phyloP scores from a whole-genome alignment of 208 protist species.

The Lotmaria passim region DNA sequence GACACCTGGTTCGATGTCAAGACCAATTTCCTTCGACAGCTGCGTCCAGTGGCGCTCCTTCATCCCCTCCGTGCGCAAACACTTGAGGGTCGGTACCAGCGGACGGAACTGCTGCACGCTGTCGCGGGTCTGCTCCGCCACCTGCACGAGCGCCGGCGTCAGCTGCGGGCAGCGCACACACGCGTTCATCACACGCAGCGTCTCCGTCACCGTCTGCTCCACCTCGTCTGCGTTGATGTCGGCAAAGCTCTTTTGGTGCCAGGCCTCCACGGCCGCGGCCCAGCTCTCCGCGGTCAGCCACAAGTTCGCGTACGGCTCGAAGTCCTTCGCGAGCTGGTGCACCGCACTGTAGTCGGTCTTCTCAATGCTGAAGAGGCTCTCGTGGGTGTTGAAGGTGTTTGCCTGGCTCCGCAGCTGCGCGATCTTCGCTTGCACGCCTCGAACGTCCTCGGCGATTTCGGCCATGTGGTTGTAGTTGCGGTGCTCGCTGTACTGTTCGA shows the following conservation, averaged over 20 bases:
- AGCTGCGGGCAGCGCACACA: constrained; percentile 79
- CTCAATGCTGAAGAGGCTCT: constrained; percentile 94
- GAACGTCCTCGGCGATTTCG: constrained; percentile 93
- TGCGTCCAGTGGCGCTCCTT: constrained; percentile 96
- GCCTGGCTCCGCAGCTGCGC: constrained; percentile 81
- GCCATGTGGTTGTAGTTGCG: constrained; percentile 79
- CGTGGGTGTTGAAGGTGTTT: constrained; percentile 94
- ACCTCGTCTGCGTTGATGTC: constrained; percentile 91
- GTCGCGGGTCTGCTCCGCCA: constrained; percentile 84
- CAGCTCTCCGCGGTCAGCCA: constrained; percentile 95
- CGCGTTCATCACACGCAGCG: constrained; percentile 89
- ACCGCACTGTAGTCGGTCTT: constrained; percentile 94
- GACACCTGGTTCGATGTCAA: constrained; percentile 85
- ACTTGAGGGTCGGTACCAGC: constrained; percentile 95
- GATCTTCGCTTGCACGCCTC: constrained; percentile 86
- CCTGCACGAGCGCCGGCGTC: constrained; percentile 81
- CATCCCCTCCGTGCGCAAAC: constrained; percentile 96
- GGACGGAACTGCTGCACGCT: constrained; percentile 96
- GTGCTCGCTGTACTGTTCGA: constrained; percentile 90
- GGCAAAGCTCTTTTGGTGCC: constrained; percentile 84
- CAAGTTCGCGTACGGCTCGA: constrained; percentile 96
- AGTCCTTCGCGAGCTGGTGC: constrained; percentile 89
- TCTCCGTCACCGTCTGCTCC: constrained; percentile 84
- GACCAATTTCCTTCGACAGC: constrained; percentile 93
- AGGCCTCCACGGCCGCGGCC: constrained; percentile 73